Conservation (phyloP, 331 rosid species). For the Rhamnella rubrinervis region DNA sequence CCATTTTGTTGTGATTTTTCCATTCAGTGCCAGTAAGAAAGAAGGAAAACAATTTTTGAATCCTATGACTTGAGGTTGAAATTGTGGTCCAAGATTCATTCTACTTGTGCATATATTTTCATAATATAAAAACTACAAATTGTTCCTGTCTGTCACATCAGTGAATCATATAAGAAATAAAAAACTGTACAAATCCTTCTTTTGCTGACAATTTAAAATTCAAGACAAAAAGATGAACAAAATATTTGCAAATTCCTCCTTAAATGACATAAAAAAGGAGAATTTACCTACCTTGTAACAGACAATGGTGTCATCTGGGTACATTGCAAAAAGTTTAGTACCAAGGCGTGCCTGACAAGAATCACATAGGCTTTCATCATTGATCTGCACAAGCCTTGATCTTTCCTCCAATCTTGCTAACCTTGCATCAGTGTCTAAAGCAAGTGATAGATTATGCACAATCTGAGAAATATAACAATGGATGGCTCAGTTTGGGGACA, state of each 20-base stretch:
- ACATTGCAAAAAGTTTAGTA: slow-evolving; percentile 96
- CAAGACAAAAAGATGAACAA: slow-evolving; percentile 6
- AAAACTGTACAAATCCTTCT: background rate
- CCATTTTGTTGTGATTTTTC: too few relatives aligned
- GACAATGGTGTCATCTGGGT: slow-evolving; percentile 89
- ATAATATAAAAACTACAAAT: background rate
- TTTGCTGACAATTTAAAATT: background rate
- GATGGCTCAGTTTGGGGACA: slow-evolving; percentile 9
- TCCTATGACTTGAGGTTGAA: background rate
- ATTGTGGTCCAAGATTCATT: background rate
- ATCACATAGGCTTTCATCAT: slow-evolving; percentile 95
- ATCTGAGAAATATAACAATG: slow-evolving; percentile 48
- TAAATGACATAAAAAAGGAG: slow-evolving; percentile 8
- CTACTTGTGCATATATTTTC: background rate
- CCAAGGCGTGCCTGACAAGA: slow-evolving; percentile 97
- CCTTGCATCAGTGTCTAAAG: slow-evolving; percentile 83
- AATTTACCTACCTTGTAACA: slow-evolving; percentile 84
- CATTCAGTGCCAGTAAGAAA: background rate
- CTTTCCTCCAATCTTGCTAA: slow-evolving; percentile 94
- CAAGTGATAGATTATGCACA: slow-evolving; percentile 83
- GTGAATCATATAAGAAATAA: background rate
- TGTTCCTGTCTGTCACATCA: background rate
- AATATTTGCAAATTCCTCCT: background rate
- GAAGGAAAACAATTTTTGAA: background rate
- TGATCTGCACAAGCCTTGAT: slow-evolving; percentile 88